Evolutionary conservation across 805 yeast species (phyloP).

Genomic region (Kluyveromyces aestuarii): DNA sequence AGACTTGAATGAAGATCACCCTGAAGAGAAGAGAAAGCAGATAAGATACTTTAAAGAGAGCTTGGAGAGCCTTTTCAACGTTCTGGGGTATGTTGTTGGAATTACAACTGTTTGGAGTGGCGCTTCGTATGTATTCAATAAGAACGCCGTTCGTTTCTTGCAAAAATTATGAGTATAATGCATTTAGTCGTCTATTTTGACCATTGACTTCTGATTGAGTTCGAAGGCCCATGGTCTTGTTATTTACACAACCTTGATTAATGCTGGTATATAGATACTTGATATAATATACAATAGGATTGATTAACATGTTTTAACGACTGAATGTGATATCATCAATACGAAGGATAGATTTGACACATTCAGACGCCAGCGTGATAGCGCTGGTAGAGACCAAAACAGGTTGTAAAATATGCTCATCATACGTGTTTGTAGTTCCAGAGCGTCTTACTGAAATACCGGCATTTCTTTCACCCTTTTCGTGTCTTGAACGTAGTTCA

Average conservation of each 20-base stretch:
- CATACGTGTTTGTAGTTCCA: constrained; percentile 82
- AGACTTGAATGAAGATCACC: constrained; percentile 8
- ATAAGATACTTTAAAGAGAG: neutral
- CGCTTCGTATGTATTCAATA: constrained; percentile 61
- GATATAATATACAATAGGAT: neutral
- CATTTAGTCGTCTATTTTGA: neutral
- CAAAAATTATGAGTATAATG: constrained; percentile 7
- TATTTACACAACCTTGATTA: neutral
- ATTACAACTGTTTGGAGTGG: constrained; percentile 74
- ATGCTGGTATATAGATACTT: neutral
- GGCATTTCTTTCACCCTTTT: constrained; percentile 82
- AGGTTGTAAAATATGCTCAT: constrained; percentile 95
- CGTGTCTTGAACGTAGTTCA: constrained; percentile 85
- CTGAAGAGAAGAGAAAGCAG: neutral
- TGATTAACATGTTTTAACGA: constrained; percentile 35
- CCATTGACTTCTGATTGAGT: neutral
- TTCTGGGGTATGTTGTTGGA: constrained; percentile 48
- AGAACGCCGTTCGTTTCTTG: constrained; percentile 55
- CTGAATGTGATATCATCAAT: constrained; percentile 95
- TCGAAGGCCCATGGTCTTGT: neutral
- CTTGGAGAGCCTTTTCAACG: constrained; percentile 7
- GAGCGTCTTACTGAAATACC: constrained; percentile 93
- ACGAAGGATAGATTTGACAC: constrained; percentile 90
- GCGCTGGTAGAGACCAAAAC: constrained; percentile 92
- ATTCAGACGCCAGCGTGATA: constrained; percentile 88